Evolutionary conservation across 1,139 yeast species (phyloP).

Genomic region (Scheffersomyces stambukii): DNA sequence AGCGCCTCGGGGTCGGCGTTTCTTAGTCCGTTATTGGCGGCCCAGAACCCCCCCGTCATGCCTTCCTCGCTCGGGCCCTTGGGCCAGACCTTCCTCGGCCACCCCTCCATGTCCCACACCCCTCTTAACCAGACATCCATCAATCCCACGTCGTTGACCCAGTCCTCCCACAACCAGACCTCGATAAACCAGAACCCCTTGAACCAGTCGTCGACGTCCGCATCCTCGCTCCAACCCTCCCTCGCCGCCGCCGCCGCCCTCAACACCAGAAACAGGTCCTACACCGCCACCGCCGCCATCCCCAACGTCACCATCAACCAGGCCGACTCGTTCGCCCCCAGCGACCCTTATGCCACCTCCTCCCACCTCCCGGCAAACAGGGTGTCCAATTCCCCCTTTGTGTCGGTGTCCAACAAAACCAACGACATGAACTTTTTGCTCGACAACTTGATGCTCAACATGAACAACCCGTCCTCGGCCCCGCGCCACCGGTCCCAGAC

Average conservation of each 20-base stretch:
- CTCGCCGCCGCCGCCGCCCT: slow-evolving; percentile 42
- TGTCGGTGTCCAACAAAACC: slow-evolving; percentile 14
- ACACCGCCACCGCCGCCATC: slow-evolving; percentile 43
- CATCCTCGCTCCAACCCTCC: slow-evolving; percentile 30
- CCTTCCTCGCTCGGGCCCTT: no score
- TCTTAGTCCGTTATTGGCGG: slow-evolving; percentile 8
- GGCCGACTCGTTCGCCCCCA: slow-evolving; percentile 5
- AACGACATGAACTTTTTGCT: slow-evolving; percentile 28
- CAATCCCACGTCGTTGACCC: slow-evolving; percentile 2
- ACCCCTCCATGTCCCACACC: no score
- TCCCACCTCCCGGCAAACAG: slow-evolving; percentile 3
- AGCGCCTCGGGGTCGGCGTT: slow-evolving; percentile 1
- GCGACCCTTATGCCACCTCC: no score
- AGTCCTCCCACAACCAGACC: slow-evolving; percentile 1
- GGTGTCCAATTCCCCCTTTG: slow-evolving; percentile 13
- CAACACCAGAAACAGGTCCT: slow-evolving; percentile 41
- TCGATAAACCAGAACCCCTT: no score
- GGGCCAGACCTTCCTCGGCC: no score
- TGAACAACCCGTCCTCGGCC: slow-evolving; percentile 11
- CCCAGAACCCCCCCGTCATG: no score
- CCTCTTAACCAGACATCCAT: no score
- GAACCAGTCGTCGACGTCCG: background rate
- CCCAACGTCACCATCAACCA: slow-evolving; percentile 13
- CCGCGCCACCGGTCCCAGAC: slow-evolving; percentile 42
- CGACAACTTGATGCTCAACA: slow-evolving; percentile 29